Evolutionary conservation across 148 eudicot genomes (phyloP).

Genomic region (Oxyria digyna): DNA sequence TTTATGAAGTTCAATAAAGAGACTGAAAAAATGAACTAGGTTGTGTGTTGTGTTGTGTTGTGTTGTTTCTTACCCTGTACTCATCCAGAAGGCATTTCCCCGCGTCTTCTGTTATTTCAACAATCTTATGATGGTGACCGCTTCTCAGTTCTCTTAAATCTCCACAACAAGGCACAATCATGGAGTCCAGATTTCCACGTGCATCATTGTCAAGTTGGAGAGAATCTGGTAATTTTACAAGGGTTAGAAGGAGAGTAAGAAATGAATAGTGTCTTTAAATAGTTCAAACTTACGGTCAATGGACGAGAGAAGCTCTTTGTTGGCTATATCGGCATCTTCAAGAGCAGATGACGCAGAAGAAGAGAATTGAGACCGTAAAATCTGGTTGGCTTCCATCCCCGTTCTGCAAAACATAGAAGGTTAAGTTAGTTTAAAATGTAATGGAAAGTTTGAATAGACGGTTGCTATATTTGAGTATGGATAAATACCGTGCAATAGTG

Average conservation of each 20-base stretch:
- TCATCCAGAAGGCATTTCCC: constrained; percentile 79
- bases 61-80: constrained; percentile 43
- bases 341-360: constrained; percentile 70
- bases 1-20: background rate
- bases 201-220: constrained; percentile 88
- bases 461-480: too few species aligned
- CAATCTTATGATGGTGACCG: constrained; percentile 67
- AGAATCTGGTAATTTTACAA: constrained; percentile 45
- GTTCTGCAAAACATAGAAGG: constrained; percentile 21
- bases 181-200: constrained; percentile 62
- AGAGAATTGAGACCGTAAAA: constrained; percentile 53
- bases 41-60: too few species aligned
- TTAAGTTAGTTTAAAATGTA: background rate
- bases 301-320: constrained; percentile 61
- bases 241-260: background rate
- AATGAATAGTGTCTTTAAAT: background rate
- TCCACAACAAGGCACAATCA: constrained; percentile 81
- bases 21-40: background rate
- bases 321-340: constrained; percentile 56
- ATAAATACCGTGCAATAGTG: constrained; percentile 58
- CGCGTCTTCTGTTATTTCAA: constrained; percentile 79
- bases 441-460: background rate
- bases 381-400: constrained; percentile 79
- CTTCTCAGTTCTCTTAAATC: constrained; percentile 77
- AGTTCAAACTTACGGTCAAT: constrained; percentile 56